phyloP scores from a whole-genome alignment of 1,284 basidiomycete species.

The Cryptococcus jaspeensis region DNA sequence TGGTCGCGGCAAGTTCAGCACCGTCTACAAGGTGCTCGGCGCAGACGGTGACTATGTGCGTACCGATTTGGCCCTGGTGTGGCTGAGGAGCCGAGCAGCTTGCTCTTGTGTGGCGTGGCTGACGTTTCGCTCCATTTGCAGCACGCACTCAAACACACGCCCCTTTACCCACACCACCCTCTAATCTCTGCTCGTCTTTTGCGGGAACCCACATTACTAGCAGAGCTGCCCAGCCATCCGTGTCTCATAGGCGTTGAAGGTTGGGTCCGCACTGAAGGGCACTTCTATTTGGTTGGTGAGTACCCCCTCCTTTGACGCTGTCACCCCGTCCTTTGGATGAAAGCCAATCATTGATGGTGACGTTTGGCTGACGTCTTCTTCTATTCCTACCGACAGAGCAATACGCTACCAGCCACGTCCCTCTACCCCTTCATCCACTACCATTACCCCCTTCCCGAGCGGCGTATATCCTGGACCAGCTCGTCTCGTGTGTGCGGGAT shows the following conservation, averaged over 20 bases:
- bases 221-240: conserved; percentile 58
- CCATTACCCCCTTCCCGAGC: conserved; percentile 53
- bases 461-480: conserved; percentile 56
- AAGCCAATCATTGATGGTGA: neutral
- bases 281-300: conserved; percentile 59
- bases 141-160: conserved; percentile 60
- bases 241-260: conserved; percentile 58
- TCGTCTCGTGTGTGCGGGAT: conserved; percentile 56
- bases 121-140: conserved; percentile 16
- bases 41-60: conserved; percentile 43
- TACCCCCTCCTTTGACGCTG: neutral
- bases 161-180: conserved; percentile 59
- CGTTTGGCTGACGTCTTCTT: neutral
- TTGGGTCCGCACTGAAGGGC: conserved; percentile 57
- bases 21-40: conserved; percentile 51
- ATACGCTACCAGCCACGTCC: conserved; percentile 33
- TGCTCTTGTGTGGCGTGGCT: neutral
- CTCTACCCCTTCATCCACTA: conserved; percentile 31
- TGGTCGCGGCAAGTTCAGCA: conserved; percentile 55
- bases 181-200: conserved; percentile 58
- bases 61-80: neutral
- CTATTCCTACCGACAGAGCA: conserved; percentile 25
- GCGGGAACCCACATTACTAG: conserved; percentile 58
- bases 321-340: neutral
- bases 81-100: neutral